phyloP scores from a whole-genome alignment of 106 monocot species.

The Hemerocallis citrina region DNA sequence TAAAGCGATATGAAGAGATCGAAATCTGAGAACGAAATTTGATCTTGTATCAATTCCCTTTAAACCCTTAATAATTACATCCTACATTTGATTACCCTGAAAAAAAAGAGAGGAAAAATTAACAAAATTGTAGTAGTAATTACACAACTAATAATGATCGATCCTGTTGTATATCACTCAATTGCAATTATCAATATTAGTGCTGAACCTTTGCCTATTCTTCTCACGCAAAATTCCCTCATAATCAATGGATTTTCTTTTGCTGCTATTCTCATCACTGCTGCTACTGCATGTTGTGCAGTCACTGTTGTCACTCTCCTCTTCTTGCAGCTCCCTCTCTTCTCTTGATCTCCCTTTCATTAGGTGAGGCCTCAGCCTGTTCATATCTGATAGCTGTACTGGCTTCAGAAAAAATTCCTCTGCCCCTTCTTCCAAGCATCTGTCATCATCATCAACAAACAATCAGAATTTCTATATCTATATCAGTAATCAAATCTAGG shows the following conservation, averaged over 20 bases:
- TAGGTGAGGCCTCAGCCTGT: conserved; percentile 7
- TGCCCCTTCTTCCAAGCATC: conserved; percentile 8
- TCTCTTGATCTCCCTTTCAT: conserved; percentile 41
- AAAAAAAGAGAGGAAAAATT: no score
- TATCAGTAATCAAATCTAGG: background rate
- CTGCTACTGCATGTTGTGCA: background rate
- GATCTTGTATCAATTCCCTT: no score
- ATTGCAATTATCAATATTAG: conserved; percentile 7
- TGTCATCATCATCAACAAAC: background rate
- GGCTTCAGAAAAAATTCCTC: no score
- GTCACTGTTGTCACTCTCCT: background rate
- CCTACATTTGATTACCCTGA: no score
- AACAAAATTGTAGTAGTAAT: no score
- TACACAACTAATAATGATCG: no score
- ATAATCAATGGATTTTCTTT: no score
- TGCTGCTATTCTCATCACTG: background rate
- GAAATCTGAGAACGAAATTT: no score
- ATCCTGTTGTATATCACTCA: no score
- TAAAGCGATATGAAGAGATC: no score
- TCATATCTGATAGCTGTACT: no score
- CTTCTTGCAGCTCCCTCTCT: background rate
- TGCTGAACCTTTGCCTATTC: conserved; percentile 44
- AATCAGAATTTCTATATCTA: background rate
- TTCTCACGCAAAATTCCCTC: conserved; percentile 47
- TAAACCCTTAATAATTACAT: no score